Evolutionary conservation across 2,329 filamentous ascomycete genomes (phyloP).

Genomic region (Bipolaris bicolor): DNA sequence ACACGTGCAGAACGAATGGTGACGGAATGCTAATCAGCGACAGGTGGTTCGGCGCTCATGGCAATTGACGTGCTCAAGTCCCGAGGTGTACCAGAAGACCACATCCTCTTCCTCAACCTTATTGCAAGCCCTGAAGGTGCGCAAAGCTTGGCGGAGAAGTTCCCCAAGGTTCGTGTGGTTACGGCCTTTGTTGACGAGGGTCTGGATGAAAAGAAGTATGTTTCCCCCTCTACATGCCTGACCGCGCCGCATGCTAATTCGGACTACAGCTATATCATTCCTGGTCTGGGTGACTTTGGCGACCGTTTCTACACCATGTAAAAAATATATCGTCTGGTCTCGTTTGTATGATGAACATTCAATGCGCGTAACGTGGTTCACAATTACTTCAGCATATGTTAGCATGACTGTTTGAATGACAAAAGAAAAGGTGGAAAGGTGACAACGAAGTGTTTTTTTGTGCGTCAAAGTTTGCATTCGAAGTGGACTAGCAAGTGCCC

Average conservation of each 20-base stretch:
- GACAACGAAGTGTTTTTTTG: not conserved
- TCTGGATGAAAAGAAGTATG: slow-evolving; percentile 96
- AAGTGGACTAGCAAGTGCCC: not conserved
- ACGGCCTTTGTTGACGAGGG: slow-evolving; percentile 96
- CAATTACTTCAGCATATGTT: slow-evolving; percentile 12
- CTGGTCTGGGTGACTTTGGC: slow-evolving; percentile 92
- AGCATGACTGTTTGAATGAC: slow-evolving; percentile 8
- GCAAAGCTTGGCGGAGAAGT: slow-evolving; percentile 84
- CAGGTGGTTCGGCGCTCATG: slow-evolving; percentile 94
- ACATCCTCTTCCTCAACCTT: slow-evolving; percentile 93
- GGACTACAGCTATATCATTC: slow-evolving; percentile 81
- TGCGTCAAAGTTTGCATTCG: not conserved
- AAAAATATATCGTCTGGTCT: slow-evolving; percentile 12
- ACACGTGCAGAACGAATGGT: not conserved
- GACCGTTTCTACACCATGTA: slow-evolving; percentile 94
- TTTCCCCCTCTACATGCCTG: not conserved
- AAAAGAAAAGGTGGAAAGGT: not conserved
- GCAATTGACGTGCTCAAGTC: slow-evolving; percentile 91
- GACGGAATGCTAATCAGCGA: slow-evolving; percentile 13
- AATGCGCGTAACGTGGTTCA: slow-evolving; percentile 11
- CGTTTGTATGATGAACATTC: slow-evolving; percentile 14
- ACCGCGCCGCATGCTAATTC: not conserved
- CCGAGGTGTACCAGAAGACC: slow-evolving; percentile 90
- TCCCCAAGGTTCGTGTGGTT: slow-evolving; percentile 87
- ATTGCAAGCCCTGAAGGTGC: slow-evolving; percentile 97